Base-by-base conservation (phyloP, 495 filamentous ascomycete genomes). In the Penicillium manginii region DNA sequence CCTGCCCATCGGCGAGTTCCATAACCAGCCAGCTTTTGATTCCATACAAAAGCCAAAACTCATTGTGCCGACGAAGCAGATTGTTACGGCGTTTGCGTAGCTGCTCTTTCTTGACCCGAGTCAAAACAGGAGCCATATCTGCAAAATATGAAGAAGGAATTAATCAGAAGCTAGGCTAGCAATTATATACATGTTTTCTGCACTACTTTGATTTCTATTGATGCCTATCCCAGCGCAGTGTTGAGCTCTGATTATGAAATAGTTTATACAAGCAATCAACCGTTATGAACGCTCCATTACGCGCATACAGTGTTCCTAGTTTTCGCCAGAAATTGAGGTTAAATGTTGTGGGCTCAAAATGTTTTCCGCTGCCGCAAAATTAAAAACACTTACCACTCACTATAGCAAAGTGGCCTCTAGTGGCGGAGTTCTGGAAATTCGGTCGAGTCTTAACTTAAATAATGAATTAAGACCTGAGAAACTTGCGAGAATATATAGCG, bases 11-110 rank as follows among this genome's bases (percentile, higher is more conserved):
- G 31, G 42, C 42, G 31, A 23, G 10, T 17, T 59, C 57, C 50
- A 59, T 53, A 11, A 42, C 32, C 6, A 59, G 26, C 57, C 50
- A 59, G 43, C 29, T 59, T 21, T 26, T 33, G 5, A 67, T 67
- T 2, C 21, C 45, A 43, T 67, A 67, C n/a, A 63, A 18, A 5
- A 37, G 51, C 50, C 55, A 61, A 49, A 67, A 67, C 8, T 61
- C 52, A 56, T 64, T 61, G 14, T 58, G 49, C 18, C 54, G 55
- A 32, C 51, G 55, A 22, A 67, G 45, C 9, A 67, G 22, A 35
- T 67, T 64, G 40, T 64, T 58, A 8, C 58, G 49, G 14, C 61
- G 54, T 49, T 67, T 67, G 0, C 61, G 57, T 3, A 67, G 51
- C 33, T 64, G 54, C 46, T 67, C 61, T 43, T 63, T 50, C 52